These are phyloP conservation scores for Hyaloscypha finlandica DNA, from an alignment of 495 filamentous ascomycete species.

Conservation along the genomic window DNA sequence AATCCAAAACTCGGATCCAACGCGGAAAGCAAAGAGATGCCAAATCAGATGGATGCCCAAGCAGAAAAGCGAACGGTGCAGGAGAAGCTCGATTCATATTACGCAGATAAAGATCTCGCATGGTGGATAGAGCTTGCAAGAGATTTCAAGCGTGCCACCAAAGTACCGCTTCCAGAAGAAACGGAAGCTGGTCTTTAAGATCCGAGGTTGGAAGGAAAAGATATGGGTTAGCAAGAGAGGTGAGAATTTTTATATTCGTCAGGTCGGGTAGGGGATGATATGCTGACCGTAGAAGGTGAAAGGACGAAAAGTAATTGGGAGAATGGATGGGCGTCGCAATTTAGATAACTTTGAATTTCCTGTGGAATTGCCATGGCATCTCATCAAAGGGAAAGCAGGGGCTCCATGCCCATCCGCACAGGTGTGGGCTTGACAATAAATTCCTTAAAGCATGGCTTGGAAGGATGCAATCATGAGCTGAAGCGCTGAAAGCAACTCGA, in stretches of 20 bases:
- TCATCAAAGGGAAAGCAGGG: too few species aligned
- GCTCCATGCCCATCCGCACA: too few species aligned
- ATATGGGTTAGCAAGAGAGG: background rate
- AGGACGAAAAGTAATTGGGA: background rate
- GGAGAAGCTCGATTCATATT: constrained; percentile 8
- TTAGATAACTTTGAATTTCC: background rate
- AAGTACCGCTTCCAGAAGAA: constrained; percentile 13
- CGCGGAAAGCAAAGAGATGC: background rate
- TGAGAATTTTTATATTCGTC: background rate
- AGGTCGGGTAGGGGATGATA: background rate
- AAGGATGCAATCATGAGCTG: too few species aligned
- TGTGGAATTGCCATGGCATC: background rate
- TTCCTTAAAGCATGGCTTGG: too few species aligned
- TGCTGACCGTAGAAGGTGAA: background rate
- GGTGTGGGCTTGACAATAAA: too few species aligned
- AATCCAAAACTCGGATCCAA: background rate
- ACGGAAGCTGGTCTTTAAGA: background rate
- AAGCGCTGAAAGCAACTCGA: too few species aligned
- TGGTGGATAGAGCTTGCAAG: constrained; percentile 19
- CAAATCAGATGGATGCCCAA: background rate
- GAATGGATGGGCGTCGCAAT: background rate
- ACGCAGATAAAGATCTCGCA: constrained; percentile 17
- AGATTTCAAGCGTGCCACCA: constrained; percentile 9
- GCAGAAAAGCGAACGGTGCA: background rate
- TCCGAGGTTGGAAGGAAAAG: background rate